phyloP scores from a whole-genome alignment of 2,329 filamentous ascomycete genomes.

The Pseudogymnoascus sp. region DNA sequence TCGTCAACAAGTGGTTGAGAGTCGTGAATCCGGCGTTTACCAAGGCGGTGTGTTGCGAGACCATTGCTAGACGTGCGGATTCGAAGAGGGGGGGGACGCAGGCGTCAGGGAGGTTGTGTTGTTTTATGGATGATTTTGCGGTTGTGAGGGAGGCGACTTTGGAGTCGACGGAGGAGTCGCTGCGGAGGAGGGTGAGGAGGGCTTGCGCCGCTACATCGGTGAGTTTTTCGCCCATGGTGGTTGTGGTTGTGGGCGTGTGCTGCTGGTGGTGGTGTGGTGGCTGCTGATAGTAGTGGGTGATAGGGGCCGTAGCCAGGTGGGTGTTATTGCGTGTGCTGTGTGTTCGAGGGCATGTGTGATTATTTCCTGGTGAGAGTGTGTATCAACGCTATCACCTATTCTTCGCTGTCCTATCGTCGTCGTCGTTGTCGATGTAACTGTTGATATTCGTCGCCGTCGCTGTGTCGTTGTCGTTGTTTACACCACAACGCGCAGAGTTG shows the following conservation, averaged over 20 bases:
- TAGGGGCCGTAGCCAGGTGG: neutral
- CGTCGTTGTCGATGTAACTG: neutral
- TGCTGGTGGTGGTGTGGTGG: neutral
- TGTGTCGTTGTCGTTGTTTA: neutral
- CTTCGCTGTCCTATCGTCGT: neutral
- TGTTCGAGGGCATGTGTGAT: neutral
- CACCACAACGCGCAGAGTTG: neutral
- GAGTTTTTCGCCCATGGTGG: constrained; percentile 46
- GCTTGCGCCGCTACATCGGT: constrained; percentile 50
- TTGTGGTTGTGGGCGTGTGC: neutral
- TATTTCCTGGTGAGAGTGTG: neutral
- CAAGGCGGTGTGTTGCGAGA: constrained; percentile 67
- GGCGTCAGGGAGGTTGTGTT: constrained; percentile 75
- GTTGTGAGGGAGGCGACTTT: constrained; percentile 64
- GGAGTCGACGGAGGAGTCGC: constrained; percentile 58
- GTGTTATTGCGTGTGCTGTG: neutral
- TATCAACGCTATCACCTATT: neutral
- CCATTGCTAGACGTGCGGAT: constrained; percentile 64
- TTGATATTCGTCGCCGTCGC: neutral
- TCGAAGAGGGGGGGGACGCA: constrained; percentile 71
- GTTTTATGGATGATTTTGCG: constrained; percentile 84
- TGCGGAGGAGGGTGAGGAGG: constrained; percentile 43
- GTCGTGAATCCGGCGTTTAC: constrained; percentile 80
- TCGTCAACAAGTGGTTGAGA: constrained; percentile 77
- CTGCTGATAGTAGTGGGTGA: neutral